Conservation (phyloP, 768 basidiomycete species). For the Auricularia cornea region DNA sequence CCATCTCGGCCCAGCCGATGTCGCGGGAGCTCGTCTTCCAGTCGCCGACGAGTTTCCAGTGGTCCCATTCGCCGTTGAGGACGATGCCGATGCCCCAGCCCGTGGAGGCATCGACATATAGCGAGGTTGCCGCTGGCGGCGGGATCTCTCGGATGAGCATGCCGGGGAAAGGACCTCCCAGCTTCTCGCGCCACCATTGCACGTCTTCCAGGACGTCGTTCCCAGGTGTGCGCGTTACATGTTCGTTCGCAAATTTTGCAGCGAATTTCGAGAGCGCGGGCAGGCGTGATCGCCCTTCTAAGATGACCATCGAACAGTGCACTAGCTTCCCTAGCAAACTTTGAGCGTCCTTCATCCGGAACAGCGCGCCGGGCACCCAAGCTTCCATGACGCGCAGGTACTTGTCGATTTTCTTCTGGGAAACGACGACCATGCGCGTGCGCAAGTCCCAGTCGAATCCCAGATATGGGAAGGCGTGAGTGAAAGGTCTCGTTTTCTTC, state of each 20-base stretch:
- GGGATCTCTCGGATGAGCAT: neutral
- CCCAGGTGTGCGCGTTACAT: neutral
- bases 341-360: neutral
- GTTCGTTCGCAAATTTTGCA: neutral
- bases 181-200: neutral
- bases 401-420: neutral
- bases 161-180: neutral
- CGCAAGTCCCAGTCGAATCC: neutral
- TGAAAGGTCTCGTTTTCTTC: conserved; percentile 23
- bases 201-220: neutral
- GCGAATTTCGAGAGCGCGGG: neutral
- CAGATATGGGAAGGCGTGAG: conserved; percentile 5
- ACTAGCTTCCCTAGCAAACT: neutral
- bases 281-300: neutral
- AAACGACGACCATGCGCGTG: neutral
- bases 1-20: neutral
- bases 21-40: neutral
- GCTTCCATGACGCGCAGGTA: neutral
- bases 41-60: neutral
- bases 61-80: neutral
- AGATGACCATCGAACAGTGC: neutral
- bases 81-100: neutral
- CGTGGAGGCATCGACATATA: neutral
- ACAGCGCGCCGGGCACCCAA: neutral
- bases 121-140: neutral